phyloP scores from a whole-genome alignment of 2,329 filamentous ascomycete genomes.

The Talaromyces islandicus region DNA sequence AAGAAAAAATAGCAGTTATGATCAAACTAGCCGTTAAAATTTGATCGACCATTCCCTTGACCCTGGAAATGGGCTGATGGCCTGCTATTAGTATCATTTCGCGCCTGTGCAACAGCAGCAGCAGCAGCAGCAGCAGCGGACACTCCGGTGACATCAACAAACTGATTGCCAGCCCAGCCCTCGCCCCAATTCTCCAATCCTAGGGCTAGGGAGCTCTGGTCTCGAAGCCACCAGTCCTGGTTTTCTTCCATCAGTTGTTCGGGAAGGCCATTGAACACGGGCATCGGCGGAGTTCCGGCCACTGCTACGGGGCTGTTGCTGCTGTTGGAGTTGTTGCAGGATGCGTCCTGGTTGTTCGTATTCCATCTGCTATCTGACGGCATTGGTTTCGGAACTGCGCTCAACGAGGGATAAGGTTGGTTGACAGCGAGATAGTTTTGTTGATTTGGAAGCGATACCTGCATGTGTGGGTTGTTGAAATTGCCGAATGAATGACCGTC shows the following conservation, averaged over 20 bases:
- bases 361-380: slow-evolving; percentile 23
- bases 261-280: slow-evolving; percentile 51
- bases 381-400: background rate
- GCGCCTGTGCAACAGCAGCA: slow-evolving; percentile 2
- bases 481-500: background rate
- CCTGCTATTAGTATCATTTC: background rate
- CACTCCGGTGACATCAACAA: slow-evolving; percentile 9
- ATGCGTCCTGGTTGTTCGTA: slow-evolving; percentile 17
- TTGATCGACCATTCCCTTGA: background rate
- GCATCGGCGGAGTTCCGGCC: slow-evolving; percentile 41
- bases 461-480: background rate
- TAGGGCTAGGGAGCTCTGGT: slow-evolving; percentile 55
- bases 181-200: slow-evolving; percentile 58
- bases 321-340: slow-evolving; percentile 16
- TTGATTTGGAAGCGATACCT: background rate
- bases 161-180: slow-evolving; percentile 20
- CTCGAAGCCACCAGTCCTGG: slow-evolving; percentile 60
- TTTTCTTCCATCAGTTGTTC: slow-evolving; percentile 58
- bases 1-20: background rate
- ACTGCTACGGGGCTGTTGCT: slow-evolving; percentile 22
- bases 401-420: background rate
- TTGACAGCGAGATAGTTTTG: background rate
- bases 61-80: background rate
- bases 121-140: background rate
- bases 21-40: background rate